Base-by-base conservation (phyloP, 257 asterid species). In the Penstemon davidsonii region DNA sequence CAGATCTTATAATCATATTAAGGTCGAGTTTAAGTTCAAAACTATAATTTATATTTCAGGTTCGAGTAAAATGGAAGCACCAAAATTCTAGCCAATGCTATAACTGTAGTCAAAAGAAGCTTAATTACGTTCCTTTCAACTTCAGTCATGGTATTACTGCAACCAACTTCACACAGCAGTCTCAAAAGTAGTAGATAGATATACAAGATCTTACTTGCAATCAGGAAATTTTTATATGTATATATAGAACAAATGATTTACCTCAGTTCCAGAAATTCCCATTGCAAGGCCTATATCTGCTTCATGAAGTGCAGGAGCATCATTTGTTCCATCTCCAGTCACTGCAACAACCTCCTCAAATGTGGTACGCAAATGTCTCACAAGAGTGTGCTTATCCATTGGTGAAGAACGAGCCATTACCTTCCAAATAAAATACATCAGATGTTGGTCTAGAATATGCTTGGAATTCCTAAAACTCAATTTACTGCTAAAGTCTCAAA, bases 321-420 rank as follows among this genome's bases (percentile, higher is more conserved):
- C 97, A 75, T 91, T 91, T 54, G 97, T 91, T 42, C 97, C 96
- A 72, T 91, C 97, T 70, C 97, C 97, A 12, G 97, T 91, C 80
- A 91, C 97, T 15, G 97, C 97, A 78, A 91, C 97, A 57, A 91
- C 96, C 68, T 91, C 96, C 60, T 76, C 82, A 75, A 88, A 81
- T 5, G 95, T 91, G 8, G 94, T 72, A 46, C 96, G 87, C 71
- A 89, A 73, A 75, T 77, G 90, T 76, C 80, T 85, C 77, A 91
- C 97, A 39, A 91, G 94, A 11, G 81, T 76, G 73, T 88, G 96
- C 78, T 91, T 91, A 84, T 91, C 97, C 88, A 88, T 80, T 44
- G 97, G 97, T 36, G 95, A 89, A 67, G 97, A 91, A 64, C 96
- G 96, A 76, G 94, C 97, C 97, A 91, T 89, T 13, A 91, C 97